Evolutionary conservation across 2,329 filamentous ascomycete species (phyloP).

Genomic region (Fusarium sp.): DNA sequence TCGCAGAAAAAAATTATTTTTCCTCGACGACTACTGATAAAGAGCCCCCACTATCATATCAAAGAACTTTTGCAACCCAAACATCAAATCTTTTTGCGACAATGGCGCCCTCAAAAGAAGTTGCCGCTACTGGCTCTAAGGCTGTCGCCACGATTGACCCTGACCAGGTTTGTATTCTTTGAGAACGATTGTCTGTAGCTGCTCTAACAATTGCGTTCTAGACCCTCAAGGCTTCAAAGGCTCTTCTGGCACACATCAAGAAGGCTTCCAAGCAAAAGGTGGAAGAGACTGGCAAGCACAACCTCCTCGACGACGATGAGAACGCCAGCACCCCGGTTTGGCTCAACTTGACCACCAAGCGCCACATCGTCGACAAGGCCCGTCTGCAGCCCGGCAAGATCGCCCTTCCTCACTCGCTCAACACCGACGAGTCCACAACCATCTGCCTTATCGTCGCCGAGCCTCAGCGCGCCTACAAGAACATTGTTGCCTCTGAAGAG

Average conservation of each 20-base stretch:
- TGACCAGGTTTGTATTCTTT: constrained; percentile 52
- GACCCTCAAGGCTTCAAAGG: constrained; percentile 72
- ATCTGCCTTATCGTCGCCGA: constrained; percentile 89
- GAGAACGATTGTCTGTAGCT: neutral
- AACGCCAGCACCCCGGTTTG: constrained; percentile 65
- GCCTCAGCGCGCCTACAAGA: constrained; percentile 88
- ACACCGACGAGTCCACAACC: constrained; percentile 68
- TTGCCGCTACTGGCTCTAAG: constrained; percentile 49
- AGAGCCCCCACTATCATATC: constrained; percentile 49
- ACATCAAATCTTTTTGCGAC: constrained; percentile 39
- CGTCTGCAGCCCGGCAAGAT: constrained; percentile 88
- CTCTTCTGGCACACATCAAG: constrained; percentile 71
- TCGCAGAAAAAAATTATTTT: constrained; percentile 47
- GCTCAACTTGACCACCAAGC: constrained; percentile 73
- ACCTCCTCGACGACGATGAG: constrained; percentile 63
- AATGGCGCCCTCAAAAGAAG: constrained; percentile 57
- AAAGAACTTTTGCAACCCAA: constrained; percentile 41
- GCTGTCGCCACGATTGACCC: constrained; percentile 53
- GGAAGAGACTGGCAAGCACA: constrained; percentile 63
- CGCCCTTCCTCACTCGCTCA: constrained; percentile 78
- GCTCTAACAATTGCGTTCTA: constrained; percentile 44
- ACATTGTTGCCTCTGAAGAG: constrained; percentile 78
- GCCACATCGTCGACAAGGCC: constrained; percentile 76
- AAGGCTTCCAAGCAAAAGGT: constrained; percentile 62
- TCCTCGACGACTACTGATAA: constrained; percentile 40